Base-by-base conservation (phyloP, 2,329 filamentous ascomycete species). In the Microcyclosporella mali region DNA sequence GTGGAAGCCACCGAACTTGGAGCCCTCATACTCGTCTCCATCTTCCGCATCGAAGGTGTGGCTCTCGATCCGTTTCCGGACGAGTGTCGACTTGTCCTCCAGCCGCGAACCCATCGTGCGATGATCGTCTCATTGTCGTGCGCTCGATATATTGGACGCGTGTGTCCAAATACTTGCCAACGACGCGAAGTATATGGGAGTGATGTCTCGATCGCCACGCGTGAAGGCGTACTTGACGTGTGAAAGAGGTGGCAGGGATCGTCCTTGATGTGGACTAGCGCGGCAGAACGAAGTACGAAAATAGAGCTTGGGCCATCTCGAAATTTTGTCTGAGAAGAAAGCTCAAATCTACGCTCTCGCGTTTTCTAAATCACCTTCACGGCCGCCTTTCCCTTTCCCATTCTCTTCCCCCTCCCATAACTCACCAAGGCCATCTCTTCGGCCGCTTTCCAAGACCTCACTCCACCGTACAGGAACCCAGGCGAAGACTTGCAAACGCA, bases 11-110 rank as follows among this genome's bases (percentile, higher is more conserved):
- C 88, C 87, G 65, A 97, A 98, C 40, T 78, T 79, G 50, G 88
- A 95, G 2, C 74, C 79, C 45, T 83, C 81, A 64, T 98, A 98
- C 64, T 98, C 94, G 45, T 97, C 90, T 44, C 92, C 90, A 29
- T 54, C 53, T 62, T 95, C 75, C 21, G 6, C 21, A 2, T 82
- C 72, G 62, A 95, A 97, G 2, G 73, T 77, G 66, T 95, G 79
- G 50, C 67, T 73, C 49, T 79, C 76, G 55, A 83, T 83, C 51
- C 76, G 71, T 63, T 82, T 82, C 50, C 78, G 75, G 55, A 80
- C 75, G 25, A 71, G 65, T 46, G 67, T 70, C 28, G 78, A 81
- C 47, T 78, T 81, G 52, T 70, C 68, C 53, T 82, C 74, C 49
- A 81, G 69, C 53, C 75, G 69, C 49, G 79, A 82, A 64, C 78